Evolutionary conservation across 345 rosid species (phyloP).

Genomic region (Citrus maxima): DNA sequence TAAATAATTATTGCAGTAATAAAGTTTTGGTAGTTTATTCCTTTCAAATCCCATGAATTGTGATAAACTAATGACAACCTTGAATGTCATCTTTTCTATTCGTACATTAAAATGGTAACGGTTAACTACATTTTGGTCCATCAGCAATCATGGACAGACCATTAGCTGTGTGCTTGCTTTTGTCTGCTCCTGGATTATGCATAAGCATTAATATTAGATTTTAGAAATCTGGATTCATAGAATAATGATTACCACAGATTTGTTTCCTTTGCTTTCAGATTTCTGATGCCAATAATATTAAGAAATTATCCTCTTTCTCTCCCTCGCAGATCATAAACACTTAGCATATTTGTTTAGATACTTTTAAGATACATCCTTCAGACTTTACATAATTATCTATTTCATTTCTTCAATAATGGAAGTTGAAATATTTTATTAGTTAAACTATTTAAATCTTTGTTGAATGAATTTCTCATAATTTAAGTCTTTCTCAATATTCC

Average conservation of each 20-base stretch:
- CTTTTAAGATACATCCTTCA: neutral
- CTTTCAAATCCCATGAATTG: neutral
- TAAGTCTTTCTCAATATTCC: slow-evolving; percentile 22
- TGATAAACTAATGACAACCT: neutral
- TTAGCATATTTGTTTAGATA: neutral
- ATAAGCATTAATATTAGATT: neutral
- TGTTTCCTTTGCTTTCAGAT: neutral
- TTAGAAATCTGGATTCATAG: neutral
- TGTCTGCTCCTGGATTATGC: neutral
- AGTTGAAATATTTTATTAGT: neutral
- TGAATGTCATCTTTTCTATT: neutral
- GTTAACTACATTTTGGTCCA: neutral
- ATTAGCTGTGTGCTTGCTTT: neutral
- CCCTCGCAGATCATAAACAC: neutral
- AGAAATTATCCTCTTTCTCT: neutral
- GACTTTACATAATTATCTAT: neutral
- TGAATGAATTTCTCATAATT: neutral
- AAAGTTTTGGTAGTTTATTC: neutral
- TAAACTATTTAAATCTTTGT: neutral
- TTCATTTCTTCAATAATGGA: neutral
- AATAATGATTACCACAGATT: neutral
- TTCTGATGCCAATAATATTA: neutral
- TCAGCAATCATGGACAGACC: neutral
- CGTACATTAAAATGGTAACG: neutral
- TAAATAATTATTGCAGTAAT: neutral